Percentiles rank a stretch among this genome's conserved stretches.
Conservation (phyloP, 345 rosid species). For the Nephelium lappaceum region DNA sequence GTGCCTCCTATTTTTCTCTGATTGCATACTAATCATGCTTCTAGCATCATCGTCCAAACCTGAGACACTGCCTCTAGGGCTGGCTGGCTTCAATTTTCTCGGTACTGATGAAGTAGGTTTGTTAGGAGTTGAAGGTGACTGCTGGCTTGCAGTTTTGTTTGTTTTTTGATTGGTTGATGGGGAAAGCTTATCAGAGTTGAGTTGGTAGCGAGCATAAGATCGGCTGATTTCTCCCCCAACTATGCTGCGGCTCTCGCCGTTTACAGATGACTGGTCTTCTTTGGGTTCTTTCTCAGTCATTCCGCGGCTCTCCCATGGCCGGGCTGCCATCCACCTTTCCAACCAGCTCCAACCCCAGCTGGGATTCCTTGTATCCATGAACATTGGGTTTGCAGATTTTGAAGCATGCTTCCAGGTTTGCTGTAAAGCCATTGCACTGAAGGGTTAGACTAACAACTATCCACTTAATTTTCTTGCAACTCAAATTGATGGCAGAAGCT, state of each 20-base stretch:
- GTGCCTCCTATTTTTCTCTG: conserved; percentile 66
- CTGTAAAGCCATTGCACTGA: conserved; percentile 38
- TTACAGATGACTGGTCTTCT: conserved; percentile 53
- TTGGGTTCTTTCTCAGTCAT: conserved; percentile 59
- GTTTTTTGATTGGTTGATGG: conserved; percentile 66
- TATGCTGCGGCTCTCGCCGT: conserved; percentile 43
- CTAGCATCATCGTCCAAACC: conserved; percentile 67
- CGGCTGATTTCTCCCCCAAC: conserved; percentile 64
- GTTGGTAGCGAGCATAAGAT: conserved; percentile 62
- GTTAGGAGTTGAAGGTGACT: conserved; percentile 65
- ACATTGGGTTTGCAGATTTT: conserved; percentile 59
- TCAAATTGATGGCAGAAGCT: background rate
- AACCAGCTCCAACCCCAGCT: conserved; percentile 99
- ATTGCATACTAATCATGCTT: conserved; percentile 68
- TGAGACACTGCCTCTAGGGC: conserved; percentile 45
- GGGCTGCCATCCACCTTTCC: conserved; percentile 96
- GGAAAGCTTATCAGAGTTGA: conserved; percentile 62
- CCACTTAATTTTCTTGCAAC: background rate
- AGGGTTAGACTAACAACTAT: conserved; percentile 19
- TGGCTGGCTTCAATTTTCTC: conserved; percentile 62
- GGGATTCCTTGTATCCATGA: conserved; percentile 84
- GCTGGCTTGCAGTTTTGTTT: conserved; percentile 44
- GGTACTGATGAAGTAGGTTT: conserved; percentile 46
- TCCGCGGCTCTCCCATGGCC: conserved; percentile 65
- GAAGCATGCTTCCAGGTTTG: conserved; percentile 83